Base-by-base conservation (phyloP, 768 basidiomycete genomes). In the Pleurotus tuber-regium region DNA sequence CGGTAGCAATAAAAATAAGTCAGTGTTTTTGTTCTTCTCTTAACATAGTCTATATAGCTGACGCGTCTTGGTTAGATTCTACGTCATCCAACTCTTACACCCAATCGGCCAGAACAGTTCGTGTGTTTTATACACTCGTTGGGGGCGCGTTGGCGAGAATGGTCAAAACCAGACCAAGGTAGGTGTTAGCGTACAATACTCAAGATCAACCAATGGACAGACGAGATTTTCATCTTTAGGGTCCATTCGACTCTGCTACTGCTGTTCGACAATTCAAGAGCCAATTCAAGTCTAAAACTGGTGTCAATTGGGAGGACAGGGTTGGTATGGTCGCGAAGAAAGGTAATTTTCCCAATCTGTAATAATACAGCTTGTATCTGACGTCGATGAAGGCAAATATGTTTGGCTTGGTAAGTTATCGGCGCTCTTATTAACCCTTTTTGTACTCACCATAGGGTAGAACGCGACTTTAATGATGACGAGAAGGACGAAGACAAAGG, bases 91-190 rank as follows among this genome's bases (percentile, higher is more conserved):
- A 54, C 65, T 84, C 4, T 64, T 83, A 42, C 80, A 82, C 55
- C 71, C 76, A 1, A 68, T 76, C 25, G 70, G 72, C 4, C 72
- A 73, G 54, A 56, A 62, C 28, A 16, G 59, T 7, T 55, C 60
- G 16, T 76, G 67, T 47, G 50, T 65, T 3, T 63, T 83, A 26
- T 80, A 68, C 63, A 80, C 79, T 28, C 76, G 79, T 29, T 84
- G 80, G 80, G 82, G 80, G n/a, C 74, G 83, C 21, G 81, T 83
- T 14, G 83, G 83, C 21, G 81, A 82, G 58, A 69, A 68, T 21
- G 83, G 83, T 0, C 69, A 73, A 59, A 67, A 59, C 3, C 76
- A 80, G 62, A 57, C 50, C 35, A 83, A 82, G 70, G 81, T 80
- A 44, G n/a, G n/a, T n/a, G n/a, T n/a, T 19, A 31, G 19, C 46